Conservation (phyloP, 2,329 filamentous ascomycete genomes). For the Piedraia hortae region DNA sequence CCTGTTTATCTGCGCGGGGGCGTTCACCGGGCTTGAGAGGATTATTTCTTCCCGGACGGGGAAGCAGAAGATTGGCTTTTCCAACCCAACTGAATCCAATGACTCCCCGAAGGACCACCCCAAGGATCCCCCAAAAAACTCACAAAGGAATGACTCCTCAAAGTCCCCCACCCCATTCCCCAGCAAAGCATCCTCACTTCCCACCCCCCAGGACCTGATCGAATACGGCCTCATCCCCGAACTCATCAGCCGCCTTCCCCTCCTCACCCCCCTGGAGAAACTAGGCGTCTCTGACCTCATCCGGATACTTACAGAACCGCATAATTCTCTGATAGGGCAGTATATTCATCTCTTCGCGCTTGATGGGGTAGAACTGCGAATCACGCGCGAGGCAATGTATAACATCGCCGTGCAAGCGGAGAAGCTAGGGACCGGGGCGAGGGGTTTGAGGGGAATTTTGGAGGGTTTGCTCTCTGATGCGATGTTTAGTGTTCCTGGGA, state of each 20-base stretch:
- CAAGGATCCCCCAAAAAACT: too few relatives aligned
- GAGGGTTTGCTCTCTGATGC: constrained; percentile 19
- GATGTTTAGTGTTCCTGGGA: constrained; percentile 23
- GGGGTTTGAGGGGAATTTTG: constrained; percentile 21
- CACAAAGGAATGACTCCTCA: constrained; percentile 10
- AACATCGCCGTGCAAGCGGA: constrained; percentile 49
- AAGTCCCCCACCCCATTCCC: not conserved
- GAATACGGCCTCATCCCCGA: constrained; percentile 60
- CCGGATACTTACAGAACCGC: constrained; percentile 73
- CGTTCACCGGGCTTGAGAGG: constrained; percentile 80
- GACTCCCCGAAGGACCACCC: too few relatives aligned
- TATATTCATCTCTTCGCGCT: constrained; percentile 73
- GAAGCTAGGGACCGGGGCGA: constrained; percentile 42
- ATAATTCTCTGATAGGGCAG: constrained; percentile 66
- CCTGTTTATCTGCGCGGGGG: constrained; percentile 85
- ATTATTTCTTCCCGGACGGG: constrained; percentile 65
- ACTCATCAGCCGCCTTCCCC: constrained; percentile 81
- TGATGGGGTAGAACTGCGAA: constrained; percentile 46
- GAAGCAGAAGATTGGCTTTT: constrained; percentile 65
- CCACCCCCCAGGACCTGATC: constrained; percentile 51
- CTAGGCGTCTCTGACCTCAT: constrained; percentile 42
- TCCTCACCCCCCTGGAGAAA: constrained; percentile 60
- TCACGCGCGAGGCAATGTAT: constrained; percentile 56
- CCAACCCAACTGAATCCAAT: constrained; percentile 8
- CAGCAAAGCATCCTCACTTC: constrained; percentile 24